These are phyloP conservation scores for Fusarium protoensiforme DNA, from an alignment of 2,329 filamentous ascomycete genomes.

Conservation along the genomic window DNA sequence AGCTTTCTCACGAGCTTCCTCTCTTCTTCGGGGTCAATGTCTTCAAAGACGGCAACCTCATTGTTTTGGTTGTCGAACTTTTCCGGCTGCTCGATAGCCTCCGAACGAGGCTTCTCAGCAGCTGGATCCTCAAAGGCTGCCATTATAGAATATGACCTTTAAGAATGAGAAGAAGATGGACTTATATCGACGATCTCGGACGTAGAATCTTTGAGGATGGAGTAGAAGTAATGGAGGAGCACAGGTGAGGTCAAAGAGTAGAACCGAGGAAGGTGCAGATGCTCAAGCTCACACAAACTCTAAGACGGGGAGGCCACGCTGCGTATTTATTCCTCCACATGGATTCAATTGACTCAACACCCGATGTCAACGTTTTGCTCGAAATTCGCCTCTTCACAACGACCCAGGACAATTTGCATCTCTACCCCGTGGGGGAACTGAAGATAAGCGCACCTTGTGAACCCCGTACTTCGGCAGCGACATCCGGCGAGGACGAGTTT, in stretches of 20 bases:
- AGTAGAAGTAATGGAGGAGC: background rate
- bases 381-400: background rate
- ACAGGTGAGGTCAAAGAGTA: background rate
- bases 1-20: constrained; percentile 26
- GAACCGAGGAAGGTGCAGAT: background rate
- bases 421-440: background rate
- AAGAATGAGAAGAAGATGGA: background rate
- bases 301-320: background rate
- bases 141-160: background rate
- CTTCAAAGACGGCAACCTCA: constrained; percentile 25
- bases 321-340: background rate
- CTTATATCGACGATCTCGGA: too few relatives aligned
- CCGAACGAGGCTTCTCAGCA: background rate
- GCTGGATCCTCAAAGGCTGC: background rate
- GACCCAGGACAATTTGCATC: background rate
- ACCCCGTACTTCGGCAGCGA: background rate
- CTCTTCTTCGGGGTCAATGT: constrained; percentile 30
- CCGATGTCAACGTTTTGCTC: background rate
- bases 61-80: constrained; percentile 10
- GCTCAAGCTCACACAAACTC: background rate
- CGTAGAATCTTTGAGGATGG: background rate
- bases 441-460: background rate
- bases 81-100: constrained; percentile 7
- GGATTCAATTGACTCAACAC: background rate
- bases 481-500: background rate